Evolutionary conservation across 2,329 filamentous ascomycete species (phyloP).

Genomic region (Saccharata proteae): DNA sequence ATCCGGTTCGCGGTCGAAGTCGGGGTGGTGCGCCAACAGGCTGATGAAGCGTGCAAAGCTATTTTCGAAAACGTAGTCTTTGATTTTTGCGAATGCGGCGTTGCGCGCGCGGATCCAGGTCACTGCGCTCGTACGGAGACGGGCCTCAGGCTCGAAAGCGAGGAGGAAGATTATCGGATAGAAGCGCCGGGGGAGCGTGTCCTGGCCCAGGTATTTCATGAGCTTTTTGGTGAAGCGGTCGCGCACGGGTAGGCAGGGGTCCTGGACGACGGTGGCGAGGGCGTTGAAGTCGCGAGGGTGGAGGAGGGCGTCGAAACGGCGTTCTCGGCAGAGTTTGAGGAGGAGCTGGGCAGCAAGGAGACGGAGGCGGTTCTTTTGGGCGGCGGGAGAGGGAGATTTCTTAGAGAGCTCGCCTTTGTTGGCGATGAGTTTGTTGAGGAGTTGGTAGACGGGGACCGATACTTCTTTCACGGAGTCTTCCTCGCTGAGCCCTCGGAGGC

Average conservation of each 20-base stretch:
- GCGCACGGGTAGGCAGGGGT: slow-evolving; percentile 61
- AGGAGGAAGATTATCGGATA: slow-evolving; percentile 83
- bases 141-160: slow-evolving; percentile 73
- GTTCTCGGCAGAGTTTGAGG: slow-evolving; percentile 71
- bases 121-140: slow-evolving; percentile 61
- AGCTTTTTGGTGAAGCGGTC: slow-evolving; percentile 70
- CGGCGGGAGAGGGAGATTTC: slow-evolving; percentile 55
- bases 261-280: slow-evolving; percentile 71
- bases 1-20: slow-evolving; percentile 53
- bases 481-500: slow-evolving; percentile 55
- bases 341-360: slow-evolving; percentile 66
- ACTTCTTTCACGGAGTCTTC: slow-evolving; percentile 32
- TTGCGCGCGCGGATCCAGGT: slow-evolving; percentile 84
- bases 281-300: slow-evolving; percentile 65
- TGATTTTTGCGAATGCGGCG: slow-evolving; percentile 46
- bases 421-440: slow-evolving; percentile 64
- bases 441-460: slow-evolving; percentile 59
- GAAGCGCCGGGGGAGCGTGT: slow-evolving; percentile 61
- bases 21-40: slow-evolving; percentile 84
- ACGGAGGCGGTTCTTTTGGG: slow-evolving; percentile 70
- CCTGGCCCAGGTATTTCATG: slow-evolving; percentile 77
- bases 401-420: slow-evolving; percentile 72
- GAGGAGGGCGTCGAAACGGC: slow-evolving; percentile 64
- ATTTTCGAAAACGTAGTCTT: slow-evolving; percentile 58
- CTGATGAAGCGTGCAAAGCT: slow-evolving; percentile 74